Evolutionary conservation across 2,329 filamentous ascomycete species (phyloP), one percentile per base, ranked within the genome.

Genomic region (Exophiala aquamarina): DNA sequence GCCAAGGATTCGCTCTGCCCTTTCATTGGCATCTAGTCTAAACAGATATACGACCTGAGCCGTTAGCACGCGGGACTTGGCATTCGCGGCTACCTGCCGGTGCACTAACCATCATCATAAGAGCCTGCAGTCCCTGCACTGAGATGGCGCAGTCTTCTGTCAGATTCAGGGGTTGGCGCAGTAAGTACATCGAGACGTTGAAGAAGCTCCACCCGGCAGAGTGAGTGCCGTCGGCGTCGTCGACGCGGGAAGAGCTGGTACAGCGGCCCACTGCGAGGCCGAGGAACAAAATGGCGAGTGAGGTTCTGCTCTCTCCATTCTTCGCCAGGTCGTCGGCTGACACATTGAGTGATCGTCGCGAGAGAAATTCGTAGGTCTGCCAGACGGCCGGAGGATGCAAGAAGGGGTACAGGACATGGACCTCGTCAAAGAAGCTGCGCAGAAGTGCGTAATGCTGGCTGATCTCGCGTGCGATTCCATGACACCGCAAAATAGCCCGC

Each of bases 131-230:
- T n/a, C n/a, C n/a, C n/a, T n/a, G n/a, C n/a, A n/a, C n/a, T n/a
- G n/a, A n/a, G n/a, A n/a, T n/a, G n/a, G n/a, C 28, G 29, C 61
- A 61, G 1, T 9, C 8, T 8, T 8, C 9, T 36, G 14, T 15
- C 14, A 36, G 40, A 18, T 48, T 44, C 2, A 59, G 20, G 8
- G 56, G 35, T n/a, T 58, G 54, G 3, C 58, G 56, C n/a, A 58
- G 52, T 1, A 58, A 37, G 3, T 59, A 57, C 18, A 49, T 31
- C 5, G 56, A 54, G 10, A 59, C 59, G 29, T 46, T 44, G 14
- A 59, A 61, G 2, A 61, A 41, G 23, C 55, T 61, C 59, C 59
- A 61, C 3, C 59, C 59, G 13, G 56, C 55, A 8, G 60, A 61
- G 36, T 61, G 57, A 17, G n/a, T n/a, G n/a, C n/a, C n/a, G n/a